These are phyloP conservation scores for Alternaria rosae DNA, from an alignment of 2,329 filamentous ascomycete genomes.

Conservation along the genomic window DNA sequence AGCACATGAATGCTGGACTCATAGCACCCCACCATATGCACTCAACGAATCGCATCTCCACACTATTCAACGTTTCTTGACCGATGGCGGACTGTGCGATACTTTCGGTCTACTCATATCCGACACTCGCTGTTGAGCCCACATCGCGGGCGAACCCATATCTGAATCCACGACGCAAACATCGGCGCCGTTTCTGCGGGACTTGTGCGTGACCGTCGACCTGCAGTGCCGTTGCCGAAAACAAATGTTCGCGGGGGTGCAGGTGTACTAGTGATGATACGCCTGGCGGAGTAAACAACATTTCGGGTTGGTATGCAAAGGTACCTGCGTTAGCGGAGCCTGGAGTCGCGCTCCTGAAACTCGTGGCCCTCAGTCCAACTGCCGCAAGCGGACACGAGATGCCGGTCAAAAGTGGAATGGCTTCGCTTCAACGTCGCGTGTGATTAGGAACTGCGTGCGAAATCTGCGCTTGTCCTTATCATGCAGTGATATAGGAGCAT, in stretches of 20 bases:
- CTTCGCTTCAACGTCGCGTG: slow-evolving; percentile 29
- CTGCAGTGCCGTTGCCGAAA: slow-evolving; percentile 41
- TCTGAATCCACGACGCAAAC: slow-evolving; percentile 13
- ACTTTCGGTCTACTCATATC: background rate
- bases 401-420: slow-evolving; percentile 28
- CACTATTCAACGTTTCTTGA: slow-evolving; percentile 4
- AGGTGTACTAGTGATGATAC: slow-evolving; percentile 25
- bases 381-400: slow-evolving; percentile 34
- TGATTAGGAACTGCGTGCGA: slow-evolving; percentile 18
- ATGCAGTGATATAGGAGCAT: slow-evolving; percentile 22
- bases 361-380: slow-evolving; percentile 29
- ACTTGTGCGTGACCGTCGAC: slow-evolving; percentile 35
- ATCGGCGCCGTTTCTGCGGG: slow-evolving; percentile 29
- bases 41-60: background rate
- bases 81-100: background rate
- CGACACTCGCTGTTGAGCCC: background rate
- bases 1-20: slow-evolving; percentile 4
- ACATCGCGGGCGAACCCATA: slow-evolving; percentile 5
- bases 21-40: slow-evolving; percentile 9
- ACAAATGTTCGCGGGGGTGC: slow-evolving; percentile 28
- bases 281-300: slow-evolving; percentile 43
- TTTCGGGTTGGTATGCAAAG: slow-evolving; percentile 37
- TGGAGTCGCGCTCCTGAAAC: slow-evolving; percentile 42
- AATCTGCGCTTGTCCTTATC: slow-evolving; percentile 22
- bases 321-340: slow-evolving; percentile 50